Conservation (phyloP, 2,329 filamentous ascomycete genomes). For the Penicillium sp. region DNA sequence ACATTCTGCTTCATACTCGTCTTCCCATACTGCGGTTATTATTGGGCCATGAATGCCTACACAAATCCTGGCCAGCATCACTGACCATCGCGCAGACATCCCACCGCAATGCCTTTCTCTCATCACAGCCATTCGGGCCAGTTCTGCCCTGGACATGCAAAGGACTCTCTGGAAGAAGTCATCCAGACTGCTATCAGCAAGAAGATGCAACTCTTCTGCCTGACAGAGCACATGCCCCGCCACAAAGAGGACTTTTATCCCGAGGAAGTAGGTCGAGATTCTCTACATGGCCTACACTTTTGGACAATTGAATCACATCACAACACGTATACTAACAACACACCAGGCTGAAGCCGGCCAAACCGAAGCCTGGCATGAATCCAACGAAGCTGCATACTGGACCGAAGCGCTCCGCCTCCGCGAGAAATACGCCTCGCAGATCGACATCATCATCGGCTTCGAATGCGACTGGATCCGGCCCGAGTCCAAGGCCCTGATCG, state of each 20-base stretch:
- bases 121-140: conserved; percentile 98
- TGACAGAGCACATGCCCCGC: conserved; percentile 95
- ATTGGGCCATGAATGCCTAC: too few species aligned
- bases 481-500: conserved; percentile 60
- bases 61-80: conserved; percentile 6
- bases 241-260: conserved; percentile 80
- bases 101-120: conserved; percentile 80
- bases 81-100: not conserved
- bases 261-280: conserved; percentile 74
- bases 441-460: conserved; percentile 83
- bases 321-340: not conserved
- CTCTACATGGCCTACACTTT: too few species aligned
- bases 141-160: conserved; percentile 89
- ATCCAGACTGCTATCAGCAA: conserved; percentile 73
- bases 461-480: conserved; percentile 90
- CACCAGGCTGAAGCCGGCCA: conserved; percentile 31
- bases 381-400: conserved; percentile 63
- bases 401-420: conserved; percentile 71
- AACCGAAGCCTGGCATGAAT: conserved; percentile 40
- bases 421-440: conserved; percentile 63
- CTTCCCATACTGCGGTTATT: too few species aligned
- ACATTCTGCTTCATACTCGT: too few species aligned
- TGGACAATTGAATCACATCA: too few species aligned
- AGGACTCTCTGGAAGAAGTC: conserved; percentile 78
- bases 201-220: conserved; percentile 76